Base-by-base conservation (phyloP, 352 stramenopile genomes). In the Phytophthora pistaciae region DNA sequence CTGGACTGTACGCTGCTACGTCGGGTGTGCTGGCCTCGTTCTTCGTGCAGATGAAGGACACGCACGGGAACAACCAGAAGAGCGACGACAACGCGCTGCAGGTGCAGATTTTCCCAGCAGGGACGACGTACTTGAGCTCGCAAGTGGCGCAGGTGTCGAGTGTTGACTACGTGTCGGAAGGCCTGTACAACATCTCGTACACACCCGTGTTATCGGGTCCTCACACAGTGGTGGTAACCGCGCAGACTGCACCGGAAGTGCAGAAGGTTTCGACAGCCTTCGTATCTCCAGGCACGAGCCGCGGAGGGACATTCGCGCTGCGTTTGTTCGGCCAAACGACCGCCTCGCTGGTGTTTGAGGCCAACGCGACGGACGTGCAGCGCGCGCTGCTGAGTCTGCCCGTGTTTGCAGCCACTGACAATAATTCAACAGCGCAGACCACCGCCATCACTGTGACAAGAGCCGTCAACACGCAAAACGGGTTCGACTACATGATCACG, bases 141-240 rank as follows among this genome's bases (percentile, higher is more conserved):
- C 70, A 82, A 57, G 29, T 77, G 5, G 69, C 78, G 0, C 48
- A 70, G 0, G 60, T 85, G 3, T 88, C 79, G 16, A 63, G 60
- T 4, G 82, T 98, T 0, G 56, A 56, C 6, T 93, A 92, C 53
- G 55, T 90, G 20, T 77, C 66, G 6, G 86, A 95, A 33, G 94
- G 95, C 11, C 61, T 86, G 25, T 98, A 98, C 81, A 87, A 88
- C 14, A 82, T 98, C 18, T 85, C 68, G 14, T 99, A 98, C 75
- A 75, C 82, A 1, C 93, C 95, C 1, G 78, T 93, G 46, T 78
- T 87, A 38, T 97, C 87, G 40, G 93, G 92, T 1, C 70, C 78
- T 16, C 93, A 98, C 74, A 98, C 92, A 0, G 77, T 99, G 27
- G 83, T 82, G 0, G 79, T 98, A 7, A 88, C 96, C 3, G 77